Conservation (phyloP, 495 filamentous ascomycete genomes). For the Aspergillus campestris region DNA sequence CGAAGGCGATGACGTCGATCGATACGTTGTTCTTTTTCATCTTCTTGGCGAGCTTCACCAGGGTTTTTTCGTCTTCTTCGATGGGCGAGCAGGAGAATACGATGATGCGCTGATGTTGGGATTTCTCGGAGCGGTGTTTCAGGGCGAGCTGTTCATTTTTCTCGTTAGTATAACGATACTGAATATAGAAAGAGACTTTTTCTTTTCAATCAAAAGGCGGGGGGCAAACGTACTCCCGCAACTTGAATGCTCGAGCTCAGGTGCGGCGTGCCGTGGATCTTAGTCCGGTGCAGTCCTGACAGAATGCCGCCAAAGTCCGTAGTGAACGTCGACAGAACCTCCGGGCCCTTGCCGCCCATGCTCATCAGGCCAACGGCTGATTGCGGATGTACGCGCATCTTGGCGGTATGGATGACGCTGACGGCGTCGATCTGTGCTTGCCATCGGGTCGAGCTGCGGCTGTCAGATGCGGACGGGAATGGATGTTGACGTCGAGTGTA, state of each 20-base stretch:
- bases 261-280: conserved; percentile 81
- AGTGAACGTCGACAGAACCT: conserved; percentile 92
- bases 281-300: conserved; percentile 86
- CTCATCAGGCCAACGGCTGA: conserved; percentile 97
- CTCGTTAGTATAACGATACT: neutral
- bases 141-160: conserved; percentile 63
- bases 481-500: neutral
- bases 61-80: conserved; percentile 74
- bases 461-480: conserved; percentile 11
- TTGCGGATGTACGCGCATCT: conserved; percentile 91
- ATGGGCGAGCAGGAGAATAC: conserved; percentile 92
- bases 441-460: conserved; percentile 71
- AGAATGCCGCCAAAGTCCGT: conserved; percentile 92
- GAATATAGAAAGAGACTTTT: too few species aligned
- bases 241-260: conserved; percentile 90
- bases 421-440: conserved; percentile 94
- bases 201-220: neutral
- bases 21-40: conserved; percentile 96
- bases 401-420: conserved; percentile 86
- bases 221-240: conserved; percentile 60
- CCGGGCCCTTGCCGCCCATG: conserved; percentile 94
- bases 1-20: conserved; percentile 91
- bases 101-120: conserved; percentile 88
- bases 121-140: conserved; percentile 96
- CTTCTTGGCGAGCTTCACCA: conserved; percentile 87